A percentile compares a stretch with the other conserved stretches of the same genome.
phyloP scores from a whole-genome alignment of 331 rosid species.

The Quercus phellos region DNA sequence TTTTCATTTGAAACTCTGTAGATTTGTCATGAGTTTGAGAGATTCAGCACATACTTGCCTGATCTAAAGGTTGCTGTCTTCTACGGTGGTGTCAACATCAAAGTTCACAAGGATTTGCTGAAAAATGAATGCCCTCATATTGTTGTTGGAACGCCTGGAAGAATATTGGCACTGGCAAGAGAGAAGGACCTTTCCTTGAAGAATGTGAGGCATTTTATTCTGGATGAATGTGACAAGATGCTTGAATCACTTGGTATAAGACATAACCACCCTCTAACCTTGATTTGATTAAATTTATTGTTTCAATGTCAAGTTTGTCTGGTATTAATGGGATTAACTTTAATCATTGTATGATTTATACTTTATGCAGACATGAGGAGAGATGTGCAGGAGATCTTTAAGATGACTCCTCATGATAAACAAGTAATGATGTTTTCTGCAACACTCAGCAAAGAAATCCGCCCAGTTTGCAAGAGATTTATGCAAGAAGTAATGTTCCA shows the following conservation, averaged over 20 bases:
- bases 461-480: conserved; percentile 99
- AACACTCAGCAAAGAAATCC: conserved; percentile 98
- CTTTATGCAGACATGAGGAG: conserved; percentile 84
- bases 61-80: conserved; percentile 99
- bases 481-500: conserved; percentile 99
- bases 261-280: not conserved
- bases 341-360: conserved; percentile 1
- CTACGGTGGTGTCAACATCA: conserved; percentile 92
- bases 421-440: conserved; percentile 99
- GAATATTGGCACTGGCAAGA: conserved; percentile 77
- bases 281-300: not conserved
- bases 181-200: conserved; percentile 88
- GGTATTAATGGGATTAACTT: not conserved
- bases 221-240: conserved; percentile 99
- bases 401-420: conserved; percentile 98
- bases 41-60: conserved; percentile 88
- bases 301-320: not conserved
- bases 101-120: conserved; percentile 87
- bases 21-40: conserved; percentile 98
- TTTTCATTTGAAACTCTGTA: conserved; percentile 20
- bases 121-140: conserved; percentile 97
- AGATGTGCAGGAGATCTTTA: conserved; percentile 96
- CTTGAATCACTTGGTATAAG: conserved; percentile 90
- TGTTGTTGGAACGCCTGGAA: conserved; percentile 99
- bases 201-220: conserved; percentile 91